Evolutionary conservation across 768 basidiomycete genomes (phyloP), one percentile per base, ranked within the genome.

Genomic region (Mycena chlorophos): DNA sequence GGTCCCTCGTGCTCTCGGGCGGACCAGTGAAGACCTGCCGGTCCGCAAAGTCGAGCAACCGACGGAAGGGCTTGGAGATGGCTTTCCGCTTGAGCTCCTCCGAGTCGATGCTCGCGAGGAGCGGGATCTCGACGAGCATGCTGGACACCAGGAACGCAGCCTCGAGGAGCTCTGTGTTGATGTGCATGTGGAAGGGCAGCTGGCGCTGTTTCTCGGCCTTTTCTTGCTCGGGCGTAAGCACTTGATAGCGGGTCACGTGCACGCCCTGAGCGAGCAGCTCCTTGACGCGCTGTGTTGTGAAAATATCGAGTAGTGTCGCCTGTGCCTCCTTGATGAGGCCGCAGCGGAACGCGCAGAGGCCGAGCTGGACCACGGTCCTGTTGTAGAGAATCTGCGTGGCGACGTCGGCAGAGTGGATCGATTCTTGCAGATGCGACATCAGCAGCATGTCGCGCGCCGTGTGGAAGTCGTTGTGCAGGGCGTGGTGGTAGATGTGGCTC

Each of bases 171-270:
- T 98, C 97, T 14, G 97, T 93, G 76, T 98, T 99, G 74, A 98
- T 94, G 73, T 99, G 97, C 89, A 98, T 91, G 72, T 99, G 97
- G 87, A 98, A 99, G 26, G 97, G 97, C 22, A 99, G 80, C 65
- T 98, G 93, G 29, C 97, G 84, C 62, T 94, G 88, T 62, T 94
- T 91, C 71, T 99, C 97, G 2, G 94, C 87, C 68, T 94, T 91
- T 71, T 99, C 97, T 73, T 99, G 97, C 71, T 99, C 97, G 1
- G 93, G 93, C 13, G 89, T 84, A 55, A 95, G 75, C 8, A 84
- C 82, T 63, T 91, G 89, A 78, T 87, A 96, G 29, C 94, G 85
- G 65, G 93, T 91, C 66, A 91, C 89, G 69, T 98, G 96, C 3
- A 96, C 89, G 27, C 95, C 94, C 69, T 99, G 97, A 1, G 96